These are phyloP conservation scores for Sporothrix brasiliensis DNA, from an alignment of 2,329 filamentous ascomycete species.

Conservation along the genomic window DNA sequence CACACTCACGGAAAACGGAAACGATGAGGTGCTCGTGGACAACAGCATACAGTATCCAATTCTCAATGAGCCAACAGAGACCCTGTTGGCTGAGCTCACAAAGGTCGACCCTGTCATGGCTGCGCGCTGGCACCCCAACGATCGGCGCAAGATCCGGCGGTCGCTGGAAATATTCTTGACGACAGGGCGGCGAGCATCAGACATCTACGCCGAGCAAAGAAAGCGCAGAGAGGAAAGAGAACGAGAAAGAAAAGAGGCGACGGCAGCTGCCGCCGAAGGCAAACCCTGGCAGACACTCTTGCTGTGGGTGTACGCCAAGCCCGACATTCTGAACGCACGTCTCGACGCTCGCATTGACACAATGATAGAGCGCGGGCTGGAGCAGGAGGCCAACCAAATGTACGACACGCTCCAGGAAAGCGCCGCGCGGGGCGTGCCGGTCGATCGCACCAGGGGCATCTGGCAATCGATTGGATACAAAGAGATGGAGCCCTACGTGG, in stretches of 20 bases:
- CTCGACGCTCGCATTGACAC: constrained; percentile 78
- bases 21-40: constrained; percentile 31
- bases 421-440: constrained; percentile 49
- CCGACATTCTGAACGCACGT: constrained; percentile 66
- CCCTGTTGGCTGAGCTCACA: constrained; percentile 70
- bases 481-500: constrained; percentile 76
- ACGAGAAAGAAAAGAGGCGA: constrained; percentile 23
- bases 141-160: constrained; percentile 83
- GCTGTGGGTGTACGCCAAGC: constrained; percentile 84
- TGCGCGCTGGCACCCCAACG: constrained; percentile 89
- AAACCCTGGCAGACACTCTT: constrained; percentile 63
- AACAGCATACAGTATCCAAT: constrained; percentile 63
- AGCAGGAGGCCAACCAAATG: constrained; percentile 54
- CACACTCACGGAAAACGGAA: constrained; percentile 35
- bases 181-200: constrained; percentile 78
- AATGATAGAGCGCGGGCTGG: constrained; percentile 68
- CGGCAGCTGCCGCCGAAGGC: background rate
- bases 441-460: constrained; percentile 81
- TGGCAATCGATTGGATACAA: constrained; percentile 98
- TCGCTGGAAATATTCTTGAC: constrained; percentile 88
- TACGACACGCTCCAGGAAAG: constrained; percentile 46
- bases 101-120: constrained; percentile 91
- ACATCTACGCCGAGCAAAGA: constrained; percentile 81
- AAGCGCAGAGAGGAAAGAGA: constrained; percentile 33
- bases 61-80: constrained; percentile 69